Evolutionary conservation across 495 filamentous ascomycete species (phyloP).

Genomic region (Penicillium daleae): DNA sequence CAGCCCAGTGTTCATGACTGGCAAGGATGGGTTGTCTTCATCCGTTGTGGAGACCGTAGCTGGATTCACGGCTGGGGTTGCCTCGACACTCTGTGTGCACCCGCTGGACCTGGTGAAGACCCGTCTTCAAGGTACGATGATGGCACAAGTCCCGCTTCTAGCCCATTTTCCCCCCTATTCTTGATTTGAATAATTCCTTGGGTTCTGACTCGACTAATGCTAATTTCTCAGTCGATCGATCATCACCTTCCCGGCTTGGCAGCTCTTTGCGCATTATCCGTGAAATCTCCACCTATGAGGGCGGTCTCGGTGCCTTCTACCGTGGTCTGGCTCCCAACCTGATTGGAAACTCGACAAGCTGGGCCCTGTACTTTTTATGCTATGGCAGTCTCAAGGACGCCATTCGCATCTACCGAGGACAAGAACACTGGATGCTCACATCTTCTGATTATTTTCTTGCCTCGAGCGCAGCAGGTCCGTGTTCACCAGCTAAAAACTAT

Average conservation of each 20-base stretch:
- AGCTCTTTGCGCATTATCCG: slow-evolving; percentile 59
- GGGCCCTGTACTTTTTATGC: slow-evolving; percentile 88
- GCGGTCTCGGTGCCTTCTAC: slow-evolving; percentile 72
- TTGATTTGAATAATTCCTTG: background rate
- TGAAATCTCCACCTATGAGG: slow-evolving; percentile 59
- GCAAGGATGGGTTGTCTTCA: slow-evolving; percentile 62
- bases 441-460: slow-evolving; percentile 82
- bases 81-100: slow-evolving; percentile 70
- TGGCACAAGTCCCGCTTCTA: background rate
- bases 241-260: slow-evolving; percentile 48
- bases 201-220: background rate
- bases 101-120: slow-evolving; percentile 96
- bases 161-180: slow-evolving; percentile 7
- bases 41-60: slow-evolving; percentile 87
- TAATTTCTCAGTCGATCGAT: slow-evolving; percentile 44
- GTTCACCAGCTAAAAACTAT: background rate
- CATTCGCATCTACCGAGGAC: slow-evolving; percentile 32
- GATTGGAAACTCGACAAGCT: slow-evolving; percentile 85
- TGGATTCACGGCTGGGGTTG: slow-evolving; percentile 84
- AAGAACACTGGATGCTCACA: slow-evolving; percentile 45
- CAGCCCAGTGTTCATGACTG: slow-evolving; percentile 45
- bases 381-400: slow-evolving; percentile 62
- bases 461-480: slow-evolving; percentile 71
- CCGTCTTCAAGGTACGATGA: slow-evolving; percentile 75
- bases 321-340: slow-evolving; percentile 89